Evolutionary conservation across 2,329 filamentous ascomycete genomes (phyloP), one percentile per base, ranked within the genome.

Genomic region (Pseudogymnoascus sp.): DNA sequence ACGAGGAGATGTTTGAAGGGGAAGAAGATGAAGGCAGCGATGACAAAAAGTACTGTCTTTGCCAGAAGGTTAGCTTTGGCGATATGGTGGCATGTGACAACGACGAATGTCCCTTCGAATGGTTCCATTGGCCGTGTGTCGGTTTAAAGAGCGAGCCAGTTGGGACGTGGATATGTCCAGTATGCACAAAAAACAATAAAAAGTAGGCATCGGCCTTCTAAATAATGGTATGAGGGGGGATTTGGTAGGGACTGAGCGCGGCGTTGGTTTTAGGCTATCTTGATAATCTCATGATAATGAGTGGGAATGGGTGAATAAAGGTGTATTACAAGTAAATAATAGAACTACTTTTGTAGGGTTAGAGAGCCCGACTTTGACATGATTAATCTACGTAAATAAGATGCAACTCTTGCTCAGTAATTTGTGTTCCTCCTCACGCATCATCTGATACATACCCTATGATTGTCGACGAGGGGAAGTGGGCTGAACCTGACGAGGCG

Each of bases 1-100:
- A 82, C 28, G 81, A 81, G 62, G 81, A 78, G 7, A 80, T 85
- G 63, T 75, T 79, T 68, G 72, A 79, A 74, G 67, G 75, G 14
- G 86, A 88, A 33, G 88, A 91, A 59, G 88, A 91, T 62, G 88
- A 88, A 43, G 86, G 86, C 62, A 87, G 88, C 66, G 89, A 92
- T 75, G 88, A 89, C 71, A 90, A 78, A 63, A 79, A 91, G 74
- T 95, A 95, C 76, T 95, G 90, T 76, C 81, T 88, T 31, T 95
- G 90, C 74, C 88, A 93, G 73, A 89, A 89, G 69, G 88, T 93
- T 67, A 91, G 88, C 74, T 92, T 90, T 71, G 90, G 90, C 65
- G 88, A 93, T 71, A 95, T 95, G 90, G 90, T 95, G 66, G 90
- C 89, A 31, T 95, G 90, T 77, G 90, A 95, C 78, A 93, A 93